Evolutionary conservation across 768 basidiomycete genomes (phyloP), one percentile per base, ranked within the genome.

Genomic region (Termitomyces titanicus): DNA sequence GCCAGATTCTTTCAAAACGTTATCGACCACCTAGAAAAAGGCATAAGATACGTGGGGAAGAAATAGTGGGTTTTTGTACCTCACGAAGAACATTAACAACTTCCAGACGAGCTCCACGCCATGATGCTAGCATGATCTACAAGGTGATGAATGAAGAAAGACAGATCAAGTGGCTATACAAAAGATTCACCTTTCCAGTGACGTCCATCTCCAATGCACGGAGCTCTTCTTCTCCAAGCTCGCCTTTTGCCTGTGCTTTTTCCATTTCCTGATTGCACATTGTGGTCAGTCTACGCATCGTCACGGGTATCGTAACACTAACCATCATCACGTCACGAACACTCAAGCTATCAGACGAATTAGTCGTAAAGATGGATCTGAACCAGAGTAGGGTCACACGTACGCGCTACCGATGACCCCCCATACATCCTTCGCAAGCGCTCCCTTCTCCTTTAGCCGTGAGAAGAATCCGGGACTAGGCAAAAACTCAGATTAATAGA

Each of bases 101-200:
- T 73, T 99, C 97, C 66, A 98, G 84, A 50, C 95, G 85, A 3
- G 95, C 96, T 13, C 96, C 97, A 55, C 94, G 86, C 97, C 97
- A 99, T 24, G 96, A 96, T 6, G 95, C 96, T 27, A 98, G 84
- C 74, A 98, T 82, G 66, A 97, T 94, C 86, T 91, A 57, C 5
- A 31, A 11, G 35, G 44, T 24, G 9, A 25, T 31, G 13, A 50
- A 42, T 22, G 46, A 50, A 25, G 47, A 25, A n/a, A 35, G 27
- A 2, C 20, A 33, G 2, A 18, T 5, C 39, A 18, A 48, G 15
- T 50, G 34, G 35, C 52, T 39, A 11, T 27, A 11, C 7, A 33
- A 12, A 8, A 27, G n/a, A 34, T n/a, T 60, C 57, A 90, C 86
- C 77, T 93, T 96, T 46, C 94, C 94, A 1, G 92, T 95, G 57